These are phyloP conservation scores for Phoma herbarum DNA, from an alignment of 2,329 filamentous ascomycete species.

Conservation along the genomic window DNA sequence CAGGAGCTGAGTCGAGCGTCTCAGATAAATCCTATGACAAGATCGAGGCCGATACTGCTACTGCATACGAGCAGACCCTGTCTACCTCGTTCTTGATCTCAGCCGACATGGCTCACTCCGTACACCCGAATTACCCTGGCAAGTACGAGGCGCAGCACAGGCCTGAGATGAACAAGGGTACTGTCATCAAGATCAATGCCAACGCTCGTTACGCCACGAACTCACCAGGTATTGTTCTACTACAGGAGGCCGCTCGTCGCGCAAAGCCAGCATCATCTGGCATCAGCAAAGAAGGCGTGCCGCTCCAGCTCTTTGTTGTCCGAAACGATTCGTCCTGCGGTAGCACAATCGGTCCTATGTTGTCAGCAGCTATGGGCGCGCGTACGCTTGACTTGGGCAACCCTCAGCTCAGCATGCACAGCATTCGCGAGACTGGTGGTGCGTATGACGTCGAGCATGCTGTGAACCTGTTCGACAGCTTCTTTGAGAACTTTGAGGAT, in stretches of 20 bases:
- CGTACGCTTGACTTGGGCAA: slow-evolving; percentile 93
- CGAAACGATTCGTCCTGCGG: slow-evolving; percentile 95
- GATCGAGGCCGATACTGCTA: slow-evolving; percentile 67
- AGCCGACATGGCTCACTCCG: slow-evolving; percentile 96
- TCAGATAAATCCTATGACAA: slow-evolving; percentile 73
- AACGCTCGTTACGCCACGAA: slow-evolving; percentile 98
- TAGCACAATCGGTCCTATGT: slow-evolving; percentile 97
- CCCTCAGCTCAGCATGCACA: slow-evolving; percentile 95
- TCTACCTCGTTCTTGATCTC: slow-evolving; percentile 92
- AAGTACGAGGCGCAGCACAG: slow-evolving; percentile 94
- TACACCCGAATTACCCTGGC: slow-evolving; percentile 91
- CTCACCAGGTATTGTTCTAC: slow-evolving; percentile 88
- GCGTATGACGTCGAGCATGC: slow-evolving; percentile 87
- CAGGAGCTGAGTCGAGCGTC: slow-evolving; percentile 62
- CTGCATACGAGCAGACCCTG: slow-evolving; percentile 92
- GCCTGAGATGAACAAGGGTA: slow-evolving; percentile 95
- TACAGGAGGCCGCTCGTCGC: slow-evolving; percentile 81
- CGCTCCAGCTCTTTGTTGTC: slow-evolving; percentile 94
- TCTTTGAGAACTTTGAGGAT: slow-evolving; percentile 84
- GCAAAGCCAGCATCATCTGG: slow-evolving; percentile 61
- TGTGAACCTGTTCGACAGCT: slow-evolving; percentile 84
- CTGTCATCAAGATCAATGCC: slow-evolving; percentile 97
- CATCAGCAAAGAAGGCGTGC: slow-evolving; percentile 70
- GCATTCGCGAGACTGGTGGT: slow-evolving; percentile 91
- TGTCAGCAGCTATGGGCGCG: slow-evolving; percentile 84